Conservation (phyloP, 176 grass and related monocot species). For the Phragmites australis region DNA sequence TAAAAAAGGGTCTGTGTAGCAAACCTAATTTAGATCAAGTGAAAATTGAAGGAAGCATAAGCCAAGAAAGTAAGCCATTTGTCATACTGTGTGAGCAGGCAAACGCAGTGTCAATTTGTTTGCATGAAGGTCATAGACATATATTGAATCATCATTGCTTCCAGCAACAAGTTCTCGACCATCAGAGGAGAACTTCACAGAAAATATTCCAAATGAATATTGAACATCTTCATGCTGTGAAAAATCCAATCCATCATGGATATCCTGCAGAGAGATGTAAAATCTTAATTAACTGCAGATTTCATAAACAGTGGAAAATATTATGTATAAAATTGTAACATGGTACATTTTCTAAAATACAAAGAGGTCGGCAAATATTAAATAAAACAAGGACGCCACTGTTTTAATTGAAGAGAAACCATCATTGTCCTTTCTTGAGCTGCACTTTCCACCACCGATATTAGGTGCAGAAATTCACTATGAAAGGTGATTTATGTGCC, state of each 20-base stretch:
- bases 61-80: constrained; percentile 26
- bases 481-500: background rate
- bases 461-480: background rate
- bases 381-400: background rate
- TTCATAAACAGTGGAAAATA: background rate
- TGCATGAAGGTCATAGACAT: constrained; percentile 76
- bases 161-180: constrained; percentile 82
- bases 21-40: background rate
- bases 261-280: constrained; percentile 54
- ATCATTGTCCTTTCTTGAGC: constrained; percentile 6
- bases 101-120: constrained; percentile 70
- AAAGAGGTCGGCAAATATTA: background rate
- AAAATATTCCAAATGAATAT: constrained; percentile 78
- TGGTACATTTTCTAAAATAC: background rate
- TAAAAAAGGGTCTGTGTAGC: background rate
- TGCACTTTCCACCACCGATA: background rate
- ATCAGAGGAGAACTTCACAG: constrained; percentile 87
- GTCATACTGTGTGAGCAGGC: constrained; percentile 71
- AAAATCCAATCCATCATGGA: constrained; percentile 81
- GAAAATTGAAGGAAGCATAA: constrained; percentile 13
- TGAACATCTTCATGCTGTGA: constrained; percentile 69
- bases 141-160: constrained; percentile 71
- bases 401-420: background rate
- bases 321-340: background rate
- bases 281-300: constrained; percentile 6